Conservation (phyloP, 495 filamentous ascomycete species). For the Penicillium steckii region DNA sequence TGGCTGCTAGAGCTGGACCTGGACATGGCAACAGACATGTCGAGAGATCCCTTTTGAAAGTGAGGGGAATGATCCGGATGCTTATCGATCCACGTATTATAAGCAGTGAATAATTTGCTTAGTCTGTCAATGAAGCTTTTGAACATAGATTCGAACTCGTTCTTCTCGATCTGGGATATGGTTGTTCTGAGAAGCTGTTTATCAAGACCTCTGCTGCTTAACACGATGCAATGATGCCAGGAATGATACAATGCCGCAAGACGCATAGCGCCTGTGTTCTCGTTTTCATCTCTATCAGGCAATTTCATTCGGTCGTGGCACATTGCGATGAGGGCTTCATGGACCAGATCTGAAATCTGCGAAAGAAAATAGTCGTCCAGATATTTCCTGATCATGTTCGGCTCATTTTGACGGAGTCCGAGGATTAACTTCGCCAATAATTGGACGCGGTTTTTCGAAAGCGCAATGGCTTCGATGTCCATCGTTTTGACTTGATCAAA, state of each 20-base stretch:
- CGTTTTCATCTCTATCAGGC: background rate
- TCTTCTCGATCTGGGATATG: background rate
- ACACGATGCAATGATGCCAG: conserved; percentile 31
- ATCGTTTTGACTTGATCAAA: background rate
- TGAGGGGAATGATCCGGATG: background rate
- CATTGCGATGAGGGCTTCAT: conserved; percentile 10
- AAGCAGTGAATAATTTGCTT: background rate
- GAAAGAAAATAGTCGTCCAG: background rate
- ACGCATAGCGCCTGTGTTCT: conserved; percentile 27
- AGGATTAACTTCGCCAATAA: conserved; percentile 14
- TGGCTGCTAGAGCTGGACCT: background rate
- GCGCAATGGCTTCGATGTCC: background rate
- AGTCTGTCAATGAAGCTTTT: background rate
- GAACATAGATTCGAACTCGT: background rate
- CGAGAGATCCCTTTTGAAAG: background rate
- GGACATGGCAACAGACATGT: background rate
- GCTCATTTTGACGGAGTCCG: background rate
- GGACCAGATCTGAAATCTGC: conserved; percentile 1
- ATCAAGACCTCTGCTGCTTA: background rate
- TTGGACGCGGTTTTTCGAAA: background rate
- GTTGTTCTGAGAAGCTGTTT: background rate
- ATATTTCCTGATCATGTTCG: background rate
- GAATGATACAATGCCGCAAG: conserved; percentile 37
- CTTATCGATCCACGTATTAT: background rate
- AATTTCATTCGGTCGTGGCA: background rate